Conservation (phyloP, 805 yeast genomes). For the Peterozyma xylosa region DNA sequence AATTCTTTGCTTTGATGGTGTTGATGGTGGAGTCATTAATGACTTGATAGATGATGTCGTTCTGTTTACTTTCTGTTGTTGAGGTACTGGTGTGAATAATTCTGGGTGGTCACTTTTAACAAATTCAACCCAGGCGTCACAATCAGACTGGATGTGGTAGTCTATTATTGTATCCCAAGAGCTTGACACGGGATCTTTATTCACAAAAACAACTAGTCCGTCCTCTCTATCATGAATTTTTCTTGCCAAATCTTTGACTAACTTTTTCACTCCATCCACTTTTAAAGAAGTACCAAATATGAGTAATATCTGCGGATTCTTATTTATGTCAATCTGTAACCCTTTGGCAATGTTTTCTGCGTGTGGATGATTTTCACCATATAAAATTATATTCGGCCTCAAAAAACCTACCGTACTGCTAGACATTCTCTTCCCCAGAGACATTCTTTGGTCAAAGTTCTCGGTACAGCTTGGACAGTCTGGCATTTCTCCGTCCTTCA, state of each 20-base stretch:
- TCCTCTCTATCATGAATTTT: conserved; percentile 65
- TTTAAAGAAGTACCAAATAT: conserved; percentile 89
- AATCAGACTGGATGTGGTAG: conserved; percentile 70
- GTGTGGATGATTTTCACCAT: conserved; percentile 91
- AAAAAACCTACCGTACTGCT: conserved; percentile 69
- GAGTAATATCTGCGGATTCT: conserved; percentile 70
- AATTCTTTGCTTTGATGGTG: conserved; percentile 5
- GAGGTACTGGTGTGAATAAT: conserved; percentile 31
- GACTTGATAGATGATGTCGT: not conserved
- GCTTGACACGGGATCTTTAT: conserved; percentile 56
- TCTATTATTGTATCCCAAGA: conserved; percentile 71
- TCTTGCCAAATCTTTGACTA: conserved; percentile 63
- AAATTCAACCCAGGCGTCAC: conserved; percentile 71
- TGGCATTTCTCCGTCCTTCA: conserved; percentile 63
- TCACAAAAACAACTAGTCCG: conserved; percentile 73
- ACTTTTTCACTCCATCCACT: conserved; percentile 80
- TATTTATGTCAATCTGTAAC: conserved; percentile 53
- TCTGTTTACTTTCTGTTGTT: conserved; percentile 1
- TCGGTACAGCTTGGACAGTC: conserved; percentile 66
- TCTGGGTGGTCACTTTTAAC: conserved; percentile 49
- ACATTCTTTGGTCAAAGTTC: conserved; percentile 45
- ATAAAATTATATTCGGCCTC: conserved; percentile 84
- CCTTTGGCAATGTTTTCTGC: conserved; percentile 74
- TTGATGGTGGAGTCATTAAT: conserved; percentile 6
- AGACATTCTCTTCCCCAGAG: conserved; percentile 66